These are phyloP conservation scores for Talaromyces islandicus DNA, from an alignment of 2,329 filamentous ascomycete genomes.

Conservation along the genomic window DNA sequence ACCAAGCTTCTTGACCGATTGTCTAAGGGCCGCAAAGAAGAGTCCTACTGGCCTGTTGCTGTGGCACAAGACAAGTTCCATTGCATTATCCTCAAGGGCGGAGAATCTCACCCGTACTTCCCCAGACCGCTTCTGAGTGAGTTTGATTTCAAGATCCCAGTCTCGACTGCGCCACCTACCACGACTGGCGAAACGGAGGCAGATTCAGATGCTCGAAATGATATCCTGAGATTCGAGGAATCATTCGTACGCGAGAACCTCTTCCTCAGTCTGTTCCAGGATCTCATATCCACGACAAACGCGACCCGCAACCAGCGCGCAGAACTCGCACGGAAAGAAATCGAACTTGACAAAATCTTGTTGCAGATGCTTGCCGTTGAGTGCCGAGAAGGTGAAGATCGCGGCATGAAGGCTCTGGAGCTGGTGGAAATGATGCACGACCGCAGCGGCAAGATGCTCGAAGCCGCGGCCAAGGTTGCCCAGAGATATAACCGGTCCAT, in stretches of 20 bases:
- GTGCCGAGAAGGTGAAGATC: slow-evolving; percentile 86
- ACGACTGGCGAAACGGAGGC: slow-evolving; percentile 33
- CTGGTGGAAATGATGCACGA: slow-evolving; percentile 82
- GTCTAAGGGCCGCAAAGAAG: slow-evolving; percentile 75
- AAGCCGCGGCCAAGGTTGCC: slow-evolving; percentile 85
- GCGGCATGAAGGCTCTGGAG: slow-evolving; percentile 91
- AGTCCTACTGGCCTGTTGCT: slow-evolving; percentile 91
- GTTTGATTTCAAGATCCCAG: slow-evolving; percentile 84
- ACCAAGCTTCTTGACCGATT: slow-evolving; percentile 78
- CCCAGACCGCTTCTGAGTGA: slow-evolving; percentile 84
- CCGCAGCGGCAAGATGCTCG: slow-evolving; percentile 78
- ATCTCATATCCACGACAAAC: slow-evolving; percentile 64
- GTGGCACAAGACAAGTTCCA: slow-evolving; percentile 90
- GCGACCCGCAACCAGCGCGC: slow-evolving; percentile 59
- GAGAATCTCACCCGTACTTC: slow-evolving; percentile 88
- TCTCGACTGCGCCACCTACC: slow-evolving; percentile 51
- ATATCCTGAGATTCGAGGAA: slow-evolving; percentile 62
- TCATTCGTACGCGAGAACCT: slow-evolving; percentile 70
- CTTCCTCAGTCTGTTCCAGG: slow-evolving; percentile 66
- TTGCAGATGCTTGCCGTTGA: slow-evolving; percentile 84
- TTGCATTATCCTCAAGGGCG: slow-evolving; percentile 97
- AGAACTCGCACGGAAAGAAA: slow-evolving; percentile 64
- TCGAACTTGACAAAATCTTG: slow-evolving; percentile 84
- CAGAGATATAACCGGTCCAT: slow-evolving; percentile 74
- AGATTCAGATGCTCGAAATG: slow-evolving; percentile 27